Evolutionary conservation across 495 filamentous ascomycete species (phyloP).

Genomic region (Lichenothelia convexa): DNA sequence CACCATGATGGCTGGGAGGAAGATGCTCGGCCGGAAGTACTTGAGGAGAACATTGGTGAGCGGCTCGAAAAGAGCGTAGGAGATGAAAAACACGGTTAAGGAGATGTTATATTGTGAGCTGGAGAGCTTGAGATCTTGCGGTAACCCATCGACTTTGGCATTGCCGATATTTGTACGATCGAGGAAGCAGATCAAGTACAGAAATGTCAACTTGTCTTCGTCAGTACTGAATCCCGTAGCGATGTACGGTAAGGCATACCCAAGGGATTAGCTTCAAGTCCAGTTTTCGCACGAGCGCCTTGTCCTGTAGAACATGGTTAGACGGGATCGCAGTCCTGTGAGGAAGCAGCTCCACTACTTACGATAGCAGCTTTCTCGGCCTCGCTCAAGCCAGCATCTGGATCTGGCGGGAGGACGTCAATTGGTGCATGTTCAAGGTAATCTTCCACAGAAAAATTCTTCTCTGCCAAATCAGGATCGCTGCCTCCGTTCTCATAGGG

Average conservation of each 20-base stretch:
- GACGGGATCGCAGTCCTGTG: too few species aligned
- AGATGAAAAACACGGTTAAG: constrained; percentile 81
- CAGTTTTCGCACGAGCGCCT: constrained; percentile 42
- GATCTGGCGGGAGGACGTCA: too few species aligned
- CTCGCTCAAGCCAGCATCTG: not conserved
- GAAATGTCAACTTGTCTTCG: constrained; percentile 61
- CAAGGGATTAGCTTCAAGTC: constrained; percentile 42
- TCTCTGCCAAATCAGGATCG: too few species aligned
- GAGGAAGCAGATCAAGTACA: constrained; percentile 73
- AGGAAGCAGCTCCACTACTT: too few species aligned
- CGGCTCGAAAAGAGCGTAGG: constrained; percentile 86
- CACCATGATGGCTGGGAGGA: constrained; percentile 36
- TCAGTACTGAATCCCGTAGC: too few species aligned
- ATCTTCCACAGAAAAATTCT: too few species aligned
- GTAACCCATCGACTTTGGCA: constrained; percentile 35
- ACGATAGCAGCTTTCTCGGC: not conserved
- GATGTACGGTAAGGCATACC: too few species aligned
- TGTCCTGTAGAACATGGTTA: constrained; percentile 30
- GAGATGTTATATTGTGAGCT: constrained; percentile 56
- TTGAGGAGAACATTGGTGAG: constrained; percentile 81
- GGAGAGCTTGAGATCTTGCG: constrained; percentile 31
- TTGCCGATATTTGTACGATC: constrained; percentile 55
- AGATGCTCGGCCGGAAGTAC: constrained; percentile 21
- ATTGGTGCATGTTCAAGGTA: too few species aligned
- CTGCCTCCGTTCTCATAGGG: too few species aligned